Evolutionary conservation across 2,329 filamentous ascomycete genomes (phyloP).

Genomic region (Monilinia aucupariae): DNA sequence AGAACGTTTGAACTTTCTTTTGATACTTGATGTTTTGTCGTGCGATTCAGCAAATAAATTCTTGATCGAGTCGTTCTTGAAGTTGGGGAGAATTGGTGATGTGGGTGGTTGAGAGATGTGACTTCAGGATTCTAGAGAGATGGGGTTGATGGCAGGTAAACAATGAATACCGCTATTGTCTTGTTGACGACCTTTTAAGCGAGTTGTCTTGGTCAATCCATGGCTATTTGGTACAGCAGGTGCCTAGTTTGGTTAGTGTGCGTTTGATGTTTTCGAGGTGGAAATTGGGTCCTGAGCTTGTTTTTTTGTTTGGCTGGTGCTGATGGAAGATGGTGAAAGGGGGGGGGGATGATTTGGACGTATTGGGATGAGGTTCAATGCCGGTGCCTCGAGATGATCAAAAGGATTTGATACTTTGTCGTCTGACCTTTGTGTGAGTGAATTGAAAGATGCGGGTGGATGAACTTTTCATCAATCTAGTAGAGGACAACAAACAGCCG

Average conservation of each 20-base stretch:
- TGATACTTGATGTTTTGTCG: neutral
- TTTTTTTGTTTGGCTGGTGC: neutral
- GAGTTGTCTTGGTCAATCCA: neutral
- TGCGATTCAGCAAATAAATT: neutral
- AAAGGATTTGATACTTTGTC: too few species aligned
- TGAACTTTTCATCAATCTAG: neutral
- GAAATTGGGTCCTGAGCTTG: neutral
- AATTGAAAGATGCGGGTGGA: neutral
- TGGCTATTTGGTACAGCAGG: neutral
- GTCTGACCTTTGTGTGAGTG: neutral
- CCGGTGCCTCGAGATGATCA: neutral
- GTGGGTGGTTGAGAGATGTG: neutral
- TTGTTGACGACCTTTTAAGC: neutral
- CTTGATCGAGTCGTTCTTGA: neutral
- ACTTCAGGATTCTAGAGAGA: neutral
- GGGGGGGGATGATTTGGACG: neutral
- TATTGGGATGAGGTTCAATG: neutral
- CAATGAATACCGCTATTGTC: neutral
- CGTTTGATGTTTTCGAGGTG: neutral
- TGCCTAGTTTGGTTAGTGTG: neutral
- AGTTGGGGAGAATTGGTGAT: neutral
- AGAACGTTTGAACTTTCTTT: neutral
- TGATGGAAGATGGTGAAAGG: neutral
- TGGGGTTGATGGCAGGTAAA: neutral
- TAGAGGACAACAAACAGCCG: too few species aligned